These are phyloP conservation scores for Platanthera guangdongensis DNA, from an alignment of 106 monocot genomes.

Conservation along the genomic window DNA sequence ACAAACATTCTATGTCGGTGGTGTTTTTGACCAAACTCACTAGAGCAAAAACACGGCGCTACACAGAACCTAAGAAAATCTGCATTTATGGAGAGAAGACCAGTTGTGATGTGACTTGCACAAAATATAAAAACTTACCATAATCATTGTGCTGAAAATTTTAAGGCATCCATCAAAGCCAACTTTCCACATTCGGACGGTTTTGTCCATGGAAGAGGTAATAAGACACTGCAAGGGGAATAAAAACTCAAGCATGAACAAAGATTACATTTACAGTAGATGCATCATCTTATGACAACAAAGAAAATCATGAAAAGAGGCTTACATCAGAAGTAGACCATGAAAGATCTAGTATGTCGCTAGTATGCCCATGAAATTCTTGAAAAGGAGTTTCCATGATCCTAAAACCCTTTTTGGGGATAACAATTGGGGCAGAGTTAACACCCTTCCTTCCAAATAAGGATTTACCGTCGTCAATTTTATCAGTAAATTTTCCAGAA, in stretches of 20 bases:
- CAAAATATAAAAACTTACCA: conserved; percentile 33
- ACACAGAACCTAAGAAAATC: neutral
- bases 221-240: conserved; percentile 57
- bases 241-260: neutral
- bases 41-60: too few relatives aligned
- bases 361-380: conserved; percentile 52
- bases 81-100: neutral
- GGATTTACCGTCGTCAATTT: conserved; percentile 21
- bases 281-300: neutral
- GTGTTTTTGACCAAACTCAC: too few relatives aligned
- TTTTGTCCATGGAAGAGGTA: conserved; percentile 80
- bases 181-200: conserved; percentile 82
- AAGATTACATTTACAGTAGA: too few relatives aligned
- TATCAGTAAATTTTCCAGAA: conserved; percentile 14
- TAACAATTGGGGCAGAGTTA: conserved; percentile 26
- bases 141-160: conserved; percentile 66
- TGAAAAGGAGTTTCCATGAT: conserved; percentile 55
- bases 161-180: conserved; percentile 55
- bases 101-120: neutral
- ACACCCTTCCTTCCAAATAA: conserved; percentile 11
- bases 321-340: conserved; percentile 84
- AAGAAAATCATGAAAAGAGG: neutral
- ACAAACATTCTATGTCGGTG: too few relatives aligned
- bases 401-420: conserved; percentile 57
- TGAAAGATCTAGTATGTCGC: conserved; percentile 64